phyloP scores from a whole-genome alignment of 2,329 filamentous ascomycete genomes.

The Clonostachys byssicola region DNA sequence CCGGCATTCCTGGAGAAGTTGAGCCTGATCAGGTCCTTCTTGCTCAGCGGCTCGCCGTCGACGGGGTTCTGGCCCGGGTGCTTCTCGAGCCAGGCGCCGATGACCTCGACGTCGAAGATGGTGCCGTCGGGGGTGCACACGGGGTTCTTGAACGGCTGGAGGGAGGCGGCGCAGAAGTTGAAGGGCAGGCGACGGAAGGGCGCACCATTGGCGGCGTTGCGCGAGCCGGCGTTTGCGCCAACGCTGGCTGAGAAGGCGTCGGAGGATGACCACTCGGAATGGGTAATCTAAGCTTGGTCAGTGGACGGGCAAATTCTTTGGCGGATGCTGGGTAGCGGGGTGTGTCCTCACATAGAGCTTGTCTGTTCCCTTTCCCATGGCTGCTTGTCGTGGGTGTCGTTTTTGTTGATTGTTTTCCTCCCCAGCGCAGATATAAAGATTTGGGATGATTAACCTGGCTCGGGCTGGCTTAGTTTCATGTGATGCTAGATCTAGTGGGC shows the following conservation, averaged over 20 bases:
- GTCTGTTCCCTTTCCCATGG: conserved; percentile 38
- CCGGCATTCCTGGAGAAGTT: conserved; percentile 91
- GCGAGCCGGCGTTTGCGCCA: conserved; percentile 59
- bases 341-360: conserved; percentile 34
- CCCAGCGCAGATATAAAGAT: too few relatives aligned
- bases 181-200: conserved; percentile 88
- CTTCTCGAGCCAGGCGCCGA: conserved; percentile 89
- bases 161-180: conserved; percentile 94
- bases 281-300: conserved; percentile 62
- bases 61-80: conserved; percentile 85
- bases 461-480: too few relatives aligned
- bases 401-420: conserved; percentile 1
- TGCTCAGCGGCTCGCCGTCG: conserved; percentile 72
- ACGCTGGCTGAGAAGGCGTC: conserved; percentile 83
- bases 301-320: background rate
- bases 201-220: conserved; percentile 31
- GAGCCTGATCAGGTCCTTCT: conserved; percentile 82
- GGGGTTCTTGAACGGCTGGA: conserved; percentile 92
- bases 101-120: conserved; percentile 94
- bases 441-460: too few relatives aligned
- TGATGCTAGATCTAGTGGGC: too few relatives aligned
- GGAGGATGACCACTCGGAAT: conserved; percentile 93
- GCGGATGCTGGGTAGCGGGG: too few relatives aligned
- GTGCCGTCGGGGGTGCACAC: conserved; percentile 86
- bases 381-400: conserved; percentile 3